phyloP scores from a whole-genome alignment of 805 yeast genomes.

The Jamesozyma lodderae region DNA sequence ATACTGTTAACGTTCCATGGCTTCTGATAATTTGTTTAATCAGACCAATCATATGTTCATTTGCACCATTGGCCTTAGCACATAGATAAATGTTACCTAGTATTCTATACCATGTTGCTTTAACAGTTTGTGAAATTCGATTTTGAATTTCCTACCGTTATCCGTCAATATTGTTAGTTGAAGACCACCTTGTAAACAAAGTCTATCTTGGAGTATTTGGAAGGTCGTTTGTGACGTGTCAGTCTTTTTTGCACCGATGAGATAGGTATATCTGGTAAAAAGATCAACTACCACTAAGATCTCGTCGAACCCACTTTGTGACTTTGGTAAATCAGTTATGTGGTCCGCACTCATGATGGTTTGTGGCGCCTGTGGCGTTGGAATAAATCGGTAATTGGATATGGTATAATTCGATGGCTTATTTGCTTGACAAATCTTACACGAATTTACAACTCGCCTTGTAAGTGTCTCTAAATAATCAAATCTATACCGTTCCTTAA shows the following conservation, averaged over 20 bases:
- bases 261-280: background rate
- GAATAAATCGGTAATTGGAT: background rate
- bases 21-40: constrained; percentile 25
- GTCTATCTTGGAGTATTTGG: background rate
- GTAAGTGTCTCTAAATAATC: background rate
- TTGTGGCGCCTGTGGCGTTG: background rate
- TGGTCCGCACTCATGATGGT: background rate
- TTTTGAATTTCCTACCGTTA: background rate
- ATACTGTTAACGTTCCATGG: no score
- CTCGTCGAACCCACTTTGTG: background rate
- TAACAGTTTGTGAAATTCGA: background rate
- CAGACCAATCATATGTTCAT: constrained; percentile 21
- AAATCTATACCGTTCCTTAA: no score
- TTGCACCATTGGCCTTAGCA: background rate
- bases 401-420: background rate
- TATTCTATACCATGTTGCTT: background rate
- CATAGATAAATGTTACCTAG: background rate
- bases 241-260: background rate
- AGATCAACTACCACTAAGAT: background rate
- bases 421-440: background rate
- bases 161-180: background rate
- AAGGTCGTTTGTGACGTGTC: background rate
- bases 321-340: background rate
- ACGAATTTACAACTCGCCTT: background rate
- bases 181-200: background rate